Base-by-base conservation (phyloP, 306 rosid genomes). In the Sicyos edulis region DNA sequence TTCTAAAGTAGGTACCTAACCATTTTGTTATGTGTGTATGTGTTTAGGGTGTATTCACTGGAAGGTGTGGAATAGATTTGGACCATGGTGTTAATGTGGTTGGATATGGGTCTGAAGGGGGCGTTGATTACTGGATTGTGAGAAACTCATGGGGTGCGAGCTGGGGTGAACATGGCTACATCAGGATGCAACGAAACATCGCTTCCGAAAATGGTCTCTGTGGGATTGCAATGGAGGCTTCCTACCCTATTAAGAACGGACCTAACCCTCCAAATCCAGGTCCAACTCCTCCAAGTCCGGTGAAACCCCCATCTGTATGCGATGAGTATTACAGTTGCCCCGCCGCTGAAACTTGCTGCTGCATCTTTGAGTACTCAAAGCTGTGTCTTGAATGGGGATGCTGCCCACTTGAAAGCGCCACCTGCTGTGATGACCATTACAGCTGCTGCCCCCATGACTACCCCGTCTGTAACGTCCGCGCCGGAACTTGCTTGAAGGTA, bases 271-370 rank as follows among this genome's bases (percentile, higher is more conserved):
- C 95, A 1, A 91, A 95, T 24, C 99, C 99, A 0, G 95, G 92
- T 21, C 97, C 97, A 15, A 85, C 99, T 73, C 99, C 99, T 34
- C 99, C 99, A 17, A 72, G 96, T 69, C 99, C 99, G 0, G 77
- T 91, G 65, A 77, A 49, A 56, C 97, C 99, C 32, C 99, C 97
- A 26, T 54, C 81, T 37, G 95, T 88, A 3, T 95, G 99, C 65
- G 96, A 87, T 58, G 78, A 61, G 15, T 89, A 85, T 84, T 88
- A 74, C 70, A 80, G 78, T 71, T 95, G 99, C 60, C 73, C 88
- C 0, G 72, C 65, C 40, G 60, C 81, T 54, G 66, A 78, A 26
- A 95, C 99, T n/a, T 91, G 99, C 77, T 95, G 99, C 89, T 95
- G 99, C 29, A 10, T 86, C 17, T 95, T 34, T 2, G 72, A 83